Conservation (phyloP, 257 asterid species). For the Przewalskia tangutica region DNA sequence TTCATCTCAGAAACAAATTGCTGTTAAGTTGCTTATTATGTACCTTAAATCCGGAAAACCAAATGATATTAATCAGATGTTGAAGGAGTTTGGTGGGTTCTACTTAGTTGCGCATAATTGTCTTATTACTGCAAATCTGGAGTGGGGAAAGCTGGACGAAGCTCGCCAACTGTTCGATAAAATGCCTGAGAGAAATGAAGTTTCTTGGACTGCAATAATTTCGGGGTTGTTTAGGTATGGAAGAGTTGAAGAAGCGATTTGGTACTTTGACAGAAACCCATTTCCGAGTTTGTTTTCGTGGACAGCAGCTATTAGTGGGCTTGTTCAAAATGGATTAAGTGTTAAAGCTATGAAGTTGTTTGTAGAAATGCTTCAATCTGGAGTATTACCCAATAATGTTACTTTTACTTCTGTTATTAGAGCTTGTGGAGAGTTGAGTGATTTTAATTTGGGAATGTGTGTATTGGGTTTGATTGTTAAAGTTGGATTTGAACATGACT, state of each 20-base stretch:
- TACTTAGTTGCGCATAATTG: slow-evolving; percentile 60
- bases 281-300: slow-evolving; percentile 40
- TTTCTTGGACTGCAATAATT: slow-evolving; percentile 66
- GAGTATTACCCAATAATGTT: slow-evolving; percentile 51
- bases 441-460: slow-evolving; percentile 41
- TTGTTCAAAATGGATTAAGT: slow-evolving; percentile 47
- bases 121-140: no score
- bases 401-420: slow-evolving; percentile 50
- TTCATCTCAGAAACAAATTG: slow-evolving; percentile 48
- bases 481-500: slow-evolving; percentile 40
- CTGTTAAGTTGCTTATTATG: slow-evolving; percentile 56
- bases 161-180: slow-evolving; percentile 67
- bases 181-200: slow-evolving; percentile 75
- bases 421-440: slow-evolving; percentile 55
- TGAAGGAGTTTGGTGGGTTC: slow-evolving; percentile 67
- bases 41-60: slow-evolving; percentile 38
- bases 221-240: slow-evolving; percentile 56
- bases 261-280: slow-evolving; percentile 44
- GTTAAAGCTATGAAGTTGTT: slow-evolving; percentile 39
- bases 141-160: slow-evolving; percentile 29
- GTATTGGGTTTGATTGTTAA: slow-evolving; percentile 45
- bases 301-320: slow-evolving; percentile 70
- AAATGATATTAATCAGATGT: slow-evolving; percentile 41
- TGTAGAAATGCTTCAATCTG: slow-evolving; percentile 38
- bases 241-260: slow-evolving; percentile 48